Percentiles rank a stretch among this genome's conserved stretches.
These are phyloP conservation scores for Agaricus blazei DNA, from an alignment of 768 basidiomycete genomes.

Conservation along the genomic window DNA sequence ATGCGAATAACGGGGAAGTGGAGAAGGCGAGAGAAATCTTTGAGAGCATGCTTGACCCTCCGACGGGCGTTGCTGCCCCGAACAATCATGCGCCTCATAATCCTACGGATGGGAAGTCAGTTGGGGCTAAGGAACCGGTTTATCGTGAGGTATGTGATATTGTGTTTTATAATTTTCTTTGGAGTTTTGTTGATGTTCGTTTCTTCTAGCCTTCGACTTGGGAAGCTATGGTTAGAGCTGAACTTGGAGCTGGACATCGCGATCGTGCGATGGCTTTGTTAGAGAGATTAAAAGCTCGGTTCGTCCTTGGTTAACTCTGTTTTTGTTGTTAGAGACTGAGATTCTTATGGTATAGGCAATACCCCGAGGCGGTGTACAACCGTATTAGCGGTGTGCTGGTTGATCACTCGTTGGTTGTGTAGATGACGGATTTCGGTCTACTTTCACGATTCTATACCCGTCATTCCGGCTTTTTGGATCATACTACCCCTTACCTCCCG, in stretches of 20 bases:
- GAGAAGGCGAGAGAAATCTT: conserved; percentile 73
- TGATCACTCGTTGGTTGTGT: conserved; percentile 41
- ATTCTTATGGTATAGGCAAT: conserved; percentile 41
- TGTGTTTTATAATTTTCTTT: neutral
- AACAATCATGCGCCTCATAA: conserved; percentile 83
- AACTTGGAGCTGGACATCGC: conserved; percentile 73
- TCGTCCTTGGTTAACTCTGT: conserved; percentile 17
- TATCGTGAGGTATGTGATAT: conserved; percentile 68
- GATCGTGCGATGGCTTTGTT: conserved; percentile 66
- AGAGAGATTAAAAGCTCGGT: conserved; percentile 70
- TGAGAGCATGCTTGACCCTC: conserved; percentile 73
- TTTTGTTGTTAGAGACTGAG: neutral
- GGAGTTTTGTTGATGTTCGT: conserved; percentile 3
- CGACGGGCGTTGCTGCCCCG: conserved; percentile 79
- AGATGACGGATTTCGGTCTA: neutral
- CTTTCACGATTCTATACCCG: no score
- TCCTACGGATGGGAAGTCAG: conserved; percentile 22
- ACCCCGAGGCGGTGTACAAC: conserved; percentile 73
- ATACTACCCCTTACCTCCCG: no score
- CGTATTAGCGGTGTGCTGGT: conserved; percentile 78
- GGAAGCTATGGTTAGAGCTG: conserved; percentile 94
- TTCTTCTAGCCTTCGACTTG: conserved; percentile 74
- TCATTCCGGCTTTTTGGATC: no score
- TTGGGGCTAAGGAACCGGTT: conserved; percentile 52
- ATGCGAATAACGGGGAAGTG: conserved; percentile 62